Conservation (phyloP, 129 eudicot species). For the Chrysanthemum makinoi region DNA sequence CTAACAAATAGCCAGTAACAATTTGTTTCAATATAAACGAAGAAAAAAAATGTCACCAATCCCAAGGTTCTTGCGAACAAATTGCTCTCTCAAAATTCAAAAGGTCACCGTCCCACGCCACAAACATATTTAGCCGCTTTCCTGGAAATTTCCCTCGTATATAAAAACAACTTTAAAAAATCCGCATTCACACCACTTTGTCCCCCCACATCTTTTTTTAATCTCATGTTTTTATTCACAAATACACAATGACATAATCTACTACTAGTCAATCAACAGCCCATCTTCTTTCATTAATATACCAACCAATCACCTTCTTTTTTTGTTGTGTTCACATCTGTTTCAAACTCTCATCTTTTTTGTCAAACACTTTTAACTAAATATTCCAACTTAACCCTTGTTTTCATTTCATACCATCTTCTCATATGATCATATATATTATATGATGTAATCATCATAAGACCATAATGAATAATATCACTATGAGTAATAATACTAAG, state of each 20-base stretch:
- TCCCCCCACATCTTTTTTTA: constrained; percentile 10
- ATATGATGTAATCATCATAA: neutral
- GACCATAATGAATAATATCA: no score
- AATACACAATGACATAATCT: constrained; percentile 12
- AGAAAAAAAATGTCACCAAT: neutral
- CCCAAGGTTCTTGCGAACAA: neutral
- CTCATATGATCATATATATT: neutral
- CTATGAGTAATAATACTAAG: no score
- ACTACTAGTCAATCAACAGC: neutral
- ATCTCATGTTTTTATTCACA: neutral
- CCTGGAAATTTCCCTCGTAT: constrained; percentile 8
- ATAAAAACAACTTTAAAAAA: neutral
- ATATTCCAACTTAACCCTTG: neutral
- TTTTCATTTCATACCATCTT: no score
- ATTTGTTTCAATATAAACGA: neutral
- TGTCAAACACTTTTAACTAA: constrained; percentile 15
- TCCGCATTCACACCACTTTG: constrained; percentile 15
- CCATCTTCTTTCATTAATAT: neutral
- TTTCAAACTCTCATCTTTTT: constrained; percentile 11
- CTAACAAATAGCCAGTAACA: neutral
- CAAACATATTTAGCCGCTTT: constrained; percentile 1
- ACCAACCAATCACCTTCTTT: constrained; percentile 18
- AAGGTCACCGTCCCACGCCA: constrained; percentile 20
- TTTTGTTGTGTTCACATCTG: constrained; percentile 23
- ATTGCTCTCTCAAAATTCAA: neutral